Percentiles rank a stretch among this genome's conserved stretches.
These are phyloP conservation scores for Carex cristatella DNA, from an alignment of 176 grass and related monocot genomes.

Conservation along the genomic window DNA sequence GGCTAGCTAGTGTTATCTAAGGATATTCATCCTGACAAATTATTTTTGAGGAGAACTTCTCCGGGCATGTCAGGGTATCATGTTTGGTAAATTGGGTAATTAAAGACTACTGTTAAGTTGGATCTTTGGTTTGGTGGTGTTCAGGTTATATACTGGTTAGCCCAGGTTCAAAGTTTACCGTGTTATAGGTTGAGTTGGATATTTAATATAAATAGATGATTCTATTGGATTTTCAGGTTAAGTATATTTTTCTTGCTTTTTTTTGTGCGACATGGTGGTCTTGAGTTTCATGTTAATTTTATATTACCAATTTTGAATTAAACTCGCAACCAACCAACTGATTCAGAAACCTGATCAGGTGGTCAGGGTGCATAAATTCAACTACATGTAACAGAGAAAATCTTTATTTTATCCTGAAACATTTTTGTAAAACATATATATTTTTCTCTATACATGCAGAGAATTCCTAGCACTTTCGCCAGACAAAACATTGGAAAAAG, in stretches of 20 bases:
- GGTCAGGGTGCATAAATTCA: not conserved
- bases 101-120: not conserved
- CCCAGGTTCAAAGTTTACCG: not conserved
- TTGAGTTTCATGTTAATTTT: too few relatives aligned
- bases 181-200: not conserved
- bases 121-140: not conserved
- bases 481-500: slow-evolving; percentile 16
- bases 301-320: not conserved
- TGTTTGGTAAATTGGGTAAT: not conserved
- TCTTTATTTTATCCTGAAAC: not conserved
- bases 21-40: not conserved
- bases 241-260: not conserved
- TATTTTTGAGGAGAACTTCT: not conserved
- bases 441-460: slow-evolving; percentile 5
- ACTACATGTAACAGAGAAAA: not conserved
- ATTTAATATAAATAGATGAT: not conserved
- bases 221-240: not conserved
- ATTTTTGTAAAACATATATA: not conserved
- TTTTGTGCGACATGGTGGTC: not conserved
- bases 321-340: not conserved
- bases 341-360: not conserved
- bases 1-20: not conserved
- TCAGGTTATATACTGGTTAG: not conserved
- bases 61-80: not conserved
- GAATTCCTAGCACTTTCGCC: slow-evolving; percentile 18